Evolutionary conservation across 192 early-diverging fungal species (phyloP).

Genomic region (Coemansia sp.): DNA sequence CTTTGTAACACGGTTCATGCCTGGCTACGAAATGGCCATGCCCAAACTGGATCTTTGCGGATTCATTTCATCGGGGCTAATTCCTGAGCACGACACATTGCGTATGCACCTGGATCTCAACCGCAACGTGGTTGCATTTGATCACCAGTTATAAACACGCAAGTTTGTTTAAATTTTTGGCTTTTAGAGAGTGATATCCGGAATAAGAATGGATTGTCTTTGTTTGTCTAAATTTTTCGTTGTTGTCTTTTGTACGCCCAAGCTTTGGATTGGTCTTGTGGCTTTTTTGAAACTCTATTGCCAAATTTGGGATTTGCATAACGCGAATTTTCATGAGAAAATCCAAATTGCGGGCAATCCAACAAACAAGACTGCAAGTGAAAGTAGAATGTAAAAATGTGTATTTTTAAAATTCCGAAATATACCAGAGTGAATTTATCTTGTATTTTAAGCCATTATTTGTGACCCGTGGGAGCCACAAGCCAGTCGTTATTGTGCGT

Average conservation of each 20-base stretch:
- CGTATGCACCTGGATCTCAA: constrained; percentile 50
- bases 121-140: constrained; percentile 37
- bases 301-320: background rate
- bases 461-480: background rate
- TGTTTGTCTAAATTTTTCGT: background rate
- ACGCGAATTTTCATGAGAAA: background rate
- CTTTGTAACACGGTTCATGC: constrained; percentile 90
- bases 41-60: constrained; percentile 36
- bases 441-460: background rate
- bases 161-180: no score
- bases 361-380: background rate
- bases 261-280: background rate
- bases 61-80: constrained; percentile 33
- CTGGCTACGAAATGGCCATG: constrained; percentile 64
- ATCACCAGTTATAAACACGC: constrained; percentile 25
- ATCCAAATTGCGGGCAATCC: background rate
- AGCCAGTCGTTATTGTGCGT: background rate
- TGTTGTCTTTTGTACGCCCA: background rate
- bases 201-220: background rate
- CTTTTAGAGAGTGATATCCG: background rate
- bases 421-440: background rate
- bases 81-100: constrained; percentile 25
- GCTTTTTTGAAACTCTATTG: constrained; percentile 1
- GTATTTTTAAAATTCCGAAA: background rate
- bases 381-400: background rate